A percentile compares a stretch with the other conserved stretches of the same genome.
Conservation (phyloP, 2,329 filamentous ascomycete genomes). For the Aspergillus sp. region DNA sequence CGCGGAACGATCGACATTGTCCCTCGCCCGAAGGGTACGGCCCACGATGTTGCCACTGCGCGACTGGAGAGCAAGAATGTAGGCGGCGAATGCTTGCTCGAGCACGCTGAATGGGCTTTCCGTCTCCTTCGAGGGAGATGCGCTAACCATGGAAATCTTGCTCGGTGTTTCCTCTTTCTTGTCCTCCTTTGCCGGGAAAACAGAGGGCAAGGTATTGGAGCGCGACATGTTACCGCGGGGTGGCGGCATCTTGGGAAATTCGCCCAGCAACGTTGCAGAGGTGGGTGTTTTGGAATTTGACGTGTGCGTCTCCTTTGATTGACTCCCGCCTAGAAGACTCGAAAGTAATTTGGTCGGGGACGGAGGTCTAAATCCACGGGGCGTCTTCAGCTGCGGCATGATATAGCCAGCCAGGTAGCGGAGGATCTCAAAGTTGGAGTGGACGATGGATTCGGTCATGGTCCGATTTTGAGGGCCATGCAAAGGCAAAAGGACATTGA, state of each 20-base stretch:
- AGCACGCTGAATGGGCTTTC: constrained; percentile 69
- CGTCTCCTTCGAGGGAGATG: constrained; percentile 50
- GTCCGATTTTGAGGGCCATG: constrained; percentile 57
- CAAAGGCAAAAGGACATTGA: constrained; percentile 69
- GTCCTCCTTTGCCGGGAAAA: constrained; percentile 48
- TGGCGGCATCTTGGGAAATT: constrained; percentile 46
- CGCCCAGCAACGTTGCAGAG: constrained; percentile 39
- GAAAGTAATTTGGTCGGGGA: constrained; percentile 91
- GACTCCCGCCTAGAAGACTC: constrained; percentile 68
- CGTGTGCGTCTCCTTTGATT: constrained; percentile 26
- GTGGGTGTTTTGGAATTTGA: constrained; percentile 35
- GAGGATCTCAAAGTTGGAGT: constrained; percentile 75
- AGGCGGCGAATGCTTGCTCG: constrained; percentile 82
- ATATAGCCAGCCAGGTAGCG: constrained; percentile 65
- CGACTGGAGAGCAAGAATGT: constrained; percentile 76
- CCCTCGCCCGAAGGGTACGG: constrained; percentile 69
- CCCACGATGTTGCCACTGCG: constrained; percentile 86
- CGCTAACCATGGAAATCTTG: constrained; percentile 54
- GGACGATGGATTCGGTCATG: constrained; percentile 64
- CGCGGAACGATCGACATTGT: constrained; percentile 69
- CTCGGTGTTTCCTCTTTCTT: constrained; percentile 37
- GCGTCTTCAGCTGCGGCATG: constrained; percentile 60
- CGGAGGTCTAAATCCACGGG: constrained; percentile 68
- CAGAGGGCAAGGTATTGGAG: constrained; percentile 45
- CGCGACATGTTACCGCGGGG: constrained; percentile 38